Evolutionary conservation across 257 asterid species (phyloP).

Genomic region (Rehmannia glutinosa): DNA sequence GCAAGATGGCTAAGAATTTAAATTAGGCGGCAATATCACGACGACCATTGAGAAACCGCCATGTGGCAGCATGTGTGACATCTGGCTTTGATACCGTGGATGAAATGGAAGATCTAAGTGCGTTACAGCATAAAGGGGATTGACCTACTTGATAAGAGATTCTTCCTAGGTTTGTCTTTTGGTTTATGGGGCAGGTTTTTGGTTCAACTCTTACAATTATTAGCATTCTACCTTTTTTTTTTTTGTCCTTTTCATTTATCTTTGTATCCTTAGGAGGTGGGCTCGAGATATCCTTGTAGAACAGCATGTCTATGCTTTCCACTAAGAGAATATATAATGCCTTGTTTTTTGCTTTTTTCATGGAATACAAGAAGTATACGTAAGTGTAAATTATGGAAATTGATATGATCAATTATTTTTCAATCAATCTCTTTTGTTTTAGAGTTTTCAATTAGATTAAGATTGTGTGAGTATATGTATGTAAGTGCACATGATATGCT

Average conservation of each 20-base stretch:
- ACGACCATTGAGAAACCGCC: conserved; percentile 8
- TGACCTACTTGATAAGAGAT: background rate
- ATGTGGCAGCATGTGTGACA: too few relatives aligned
- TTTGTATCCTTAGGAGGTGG: too few relatives aligned
- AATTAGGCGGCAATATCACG: background rate
- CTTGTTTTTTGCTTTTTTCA: too few relatives aligned
- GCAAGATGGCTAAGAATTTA: conserved; percentile 13
- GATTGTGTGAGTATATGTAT: background rate
- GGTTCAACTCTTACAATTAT: conserved; percentile 12
- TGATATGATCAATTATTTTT: background rate
- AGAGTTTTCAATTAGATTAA: background rate
- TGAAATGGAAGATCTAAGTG: too few relatives aligned
- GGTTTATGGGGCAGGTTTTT: conserved; percentile 9
- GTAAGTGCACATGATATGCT: background rate
- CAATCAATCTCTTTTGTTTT: background rate
- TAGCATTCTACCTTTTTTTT: background rate
- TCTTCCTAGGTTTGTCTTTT: too few relatives aligned
- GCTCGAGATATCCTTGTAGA: background rate
- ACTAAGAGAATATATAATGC: too few relatives aligned
- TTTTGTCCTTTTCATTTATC: background rate
- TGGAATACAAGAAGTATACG: too few relatives aligned
- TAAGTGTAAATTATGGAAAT: too few relatives aligned
- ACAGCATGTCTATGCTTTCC: conserved; percentile 14
- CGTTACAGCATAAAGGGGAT: too few relatives aligned
- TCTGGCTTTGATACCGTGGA: too few relatives aligned